phyloP scores from a whole-genome alignment of 1,284 basidiomycete species.

The Papiliotrema nemorosa region DNA sequence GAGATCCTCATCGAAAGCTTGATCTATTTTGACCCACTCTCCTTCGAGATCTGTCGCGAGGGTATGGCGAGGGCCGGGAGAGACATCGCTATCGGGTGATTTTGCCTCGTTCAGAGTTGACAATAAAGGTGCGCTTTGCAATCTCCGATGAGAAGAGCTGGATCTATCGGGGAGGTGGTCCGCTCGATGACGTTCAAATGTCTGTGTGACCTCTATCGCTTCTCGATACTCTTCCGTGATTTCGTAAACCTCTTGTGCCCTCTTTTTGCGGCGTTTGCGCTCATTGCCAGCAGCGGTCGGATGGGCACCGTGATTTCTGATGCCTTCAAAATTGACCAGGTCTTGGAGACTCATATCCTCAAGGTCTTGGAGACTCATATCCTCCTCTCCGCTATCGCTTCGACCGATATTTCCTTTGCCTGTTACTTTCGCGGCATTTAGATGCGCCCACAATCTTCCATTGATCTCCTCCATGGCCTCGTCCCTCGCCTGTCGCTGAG shows the following conservation, averaged over 20 bases:
- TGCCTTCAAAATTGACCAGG: not conserved
- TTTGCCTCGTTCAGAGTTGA: no score
- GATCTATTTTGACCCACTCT: constrained; percentile 49
- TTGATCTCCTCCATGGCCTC: constrained; percentile 13
- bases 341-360: not conserved
- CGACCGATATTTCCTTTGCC: not conserved
- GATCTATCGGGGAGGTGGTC: not conserved
- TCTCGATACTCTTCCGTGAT: constrained; percentile 50
- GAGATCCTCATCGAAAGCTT: constrained; percentile 12
- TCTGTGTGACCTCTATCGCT: constrained; percentile 33
- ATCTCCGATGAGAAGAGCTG: not conserved
- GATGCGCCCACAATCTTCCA: not conserved
- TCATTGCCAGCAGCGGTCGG: constrained; percentile 23
- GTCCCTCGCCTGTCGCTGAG: not conserved
- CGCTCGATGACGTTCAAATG: constrained; percentile 11
- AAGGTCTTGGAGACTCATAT: no score
- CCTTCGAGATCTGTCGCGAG: constrained; percentile 20
- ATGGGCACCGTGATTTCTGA: not conserved
- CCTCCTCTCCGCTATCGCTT: not conserved
- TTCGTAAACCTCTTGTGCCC: constrained; percentile 42
- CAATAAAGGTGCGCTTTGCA: not conserved
- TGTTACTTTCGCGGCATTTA: no score
- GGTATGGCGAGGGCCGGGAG: not conserved
- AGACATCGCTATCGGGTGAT: no score
- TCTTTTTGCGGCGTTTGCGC: constrained; percentile 16